Evolutionary conservation across 2,329 filamentous ascomycete species (phyloP).

Genomic region (Ascochyta clinopodiicola): DNA sequence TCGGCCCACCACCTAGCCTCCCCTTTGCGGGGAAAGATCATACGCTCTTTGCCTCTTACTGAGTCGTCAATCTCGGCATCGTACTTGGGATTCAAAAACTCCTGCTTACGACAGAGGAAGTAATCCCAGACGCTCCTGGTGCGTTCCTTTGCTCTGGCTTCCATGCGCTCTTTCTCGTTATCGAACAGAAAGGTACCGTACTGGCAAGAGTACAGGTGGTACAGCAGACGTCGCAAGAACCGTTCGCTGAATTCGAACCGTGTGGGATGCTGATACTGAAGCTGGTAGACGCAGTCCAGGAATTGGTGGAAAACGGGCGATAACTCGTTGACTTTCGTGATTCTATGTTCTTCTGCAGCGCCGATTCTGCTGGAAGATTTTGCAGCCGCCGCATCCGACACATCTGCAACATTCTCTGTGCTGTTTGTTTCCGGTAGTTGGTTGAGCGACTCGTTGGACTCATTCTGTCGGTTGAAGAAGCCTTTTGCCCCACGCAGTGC

Average conservation of each 20-base stretch:
- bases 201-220: slow-evolving; percentile 94
- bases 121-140: slow-evolving; percentile 96
- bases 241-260: slow-evolving; percentile 97
- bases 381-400: slow-evolving; percentile 47
- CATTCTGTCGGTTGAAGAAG: slow-evolving; percentile 83
- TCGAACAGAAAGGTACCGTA: slow-evolving; percentile 98
- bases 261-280: slow-evolving; percentile 82
- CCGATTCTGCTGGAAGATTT: slow-evolving; percentile 46
- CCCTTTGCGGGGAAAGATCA: slow-evolving; percentile 78
- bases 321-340: slow-evolving; percentile 86
- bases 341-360: slow-evolving; percentile 64
- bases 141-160: slow-evolving; percentile 70
- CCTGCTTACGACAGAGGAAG: slow-evolving; percentile 78
- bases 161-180: slow-evolving; percentile 84
- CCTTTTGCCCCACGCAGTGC: slow-evolving; percentile 83
- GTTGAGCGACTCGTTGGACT: slow-evolving; percentile 66
- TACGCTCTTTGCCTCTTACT: slow-evolving; percentile 77
- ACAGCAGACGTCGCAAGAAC: slow-evolving; percentile 85
- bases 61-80: slow-evolving; percentile 78
- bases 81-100: slow-evolving; percentile 85
- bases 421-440: slow-evolving; percentile 62
- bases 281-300: slow-evolving; percentile 89
- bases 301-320: slow-evolving; percentile 98
- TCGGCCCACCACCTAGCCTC: slow-evolving; percentile 96
- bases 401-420: slow-evolving; percentile 57